These are phyloP conservation scores for Durio zibethinus DNA, from an alignment of 345 rosid species.

Conservation along the genomic window DNA sequence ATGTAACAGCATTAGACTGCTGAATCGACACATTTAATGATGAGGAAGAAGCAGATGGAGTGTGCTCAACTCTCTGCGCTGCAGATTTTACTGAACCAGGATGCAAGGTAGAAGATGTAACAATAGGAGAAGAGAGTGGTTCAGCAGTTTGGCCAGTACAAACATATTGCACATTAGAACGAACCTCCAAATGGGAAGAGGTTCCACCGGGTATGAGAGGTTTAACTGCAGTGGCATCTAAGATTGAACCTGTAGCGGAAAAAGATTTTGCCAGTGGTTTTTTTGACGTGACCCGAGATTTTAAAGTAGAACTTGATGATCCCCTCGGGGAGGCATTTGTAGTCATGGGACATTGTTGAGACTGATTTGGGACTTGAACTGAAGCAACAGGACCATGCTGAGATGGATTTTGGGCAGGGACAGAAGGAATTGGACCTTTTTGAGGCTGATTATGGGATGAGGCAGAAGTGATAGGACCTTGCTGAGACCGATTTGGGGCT, in stretches of 20 bases:
- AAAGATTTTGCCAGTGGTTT: constrained; percentile 34
- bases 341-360: constrained; percentile 31
- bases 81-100: constrained; percentile 38
- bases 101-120: constrained; percentile 19
- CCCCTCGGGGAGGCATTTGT: constrained; percentile 31
- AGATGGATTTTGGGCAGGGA: background rate
- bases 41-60: constrained; percentile 28
- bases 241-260: constrained; percentile 43
- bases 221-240: constrained; percentile 68
- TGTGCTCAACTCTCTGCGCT: constrained; percentile 24
- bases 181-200: constrained; percentile 29
- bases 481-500: background rate
- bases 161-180: constrained; percentile 23
- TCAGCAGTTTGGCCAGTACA: constrained; percentile 20
- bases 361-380: constrained; percentile 40
- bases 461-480: background rate
- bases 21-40: constrained; percentile 24
- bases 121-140: constrained; percentile 27
- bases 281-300: constrained; percentile 42
- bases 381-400: constrained; percentile 27
- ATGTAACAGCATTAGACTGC: constrained; percentile 26
- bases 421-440: background rate
- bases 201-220: constrained; percentile 36
- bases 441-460: background rate
- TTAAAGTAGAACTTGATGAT: constrained; percentile 33